Base-by-base conservation (phyloP, 2,329 filamentous ascomycete species). In the Monilinia fructicola region DNA sequence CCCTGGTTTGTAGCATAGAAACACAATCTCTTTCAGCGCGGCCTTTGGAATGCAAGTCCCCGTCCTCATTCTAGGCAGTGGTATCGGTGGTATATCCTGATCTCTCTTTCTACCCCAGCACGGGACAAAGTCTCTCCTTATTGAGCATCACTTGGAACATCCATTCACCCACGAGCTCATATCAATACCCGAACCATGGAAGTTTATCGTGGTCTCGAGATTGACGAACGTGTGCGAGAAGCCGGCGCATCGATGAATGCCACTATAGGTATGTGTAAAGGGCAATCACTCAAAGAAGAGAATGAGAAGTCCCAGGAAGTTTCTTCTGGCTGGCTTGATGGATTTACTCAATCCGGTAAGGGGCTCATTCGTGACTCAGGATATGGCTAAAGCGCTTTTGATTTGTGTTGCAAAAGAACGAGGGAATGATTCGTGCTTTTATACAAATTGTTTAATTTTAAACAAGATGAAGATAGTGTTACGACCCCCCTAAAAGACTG, bases 311-410 rank as follows among this genome's bases (percentile, higher is more conserved):
- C 70, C 63, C 1, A 69, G 26, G n/a, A 38, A 64, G 21, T 77
- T 70, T 14, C 73, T 67, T 42, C 48, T 48, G 12, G 21, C 7
- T 48, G 9, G 42, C 48, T 60, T 48, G 28, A 38, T 46, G 42
- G 18, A 63, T 31, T 58, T n/a, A 26, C 64, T 69, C 23, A 70
- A 50, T 71, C 73, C 46, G 66, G 64, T 68, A 26, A 67, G 44
- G 4, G 77, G 76, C 1, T 72, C 74, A 2, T 75, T 74, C 6
- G 74, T 76, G 0, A 75, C 79, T 0, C 79, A 81, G 50, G 79
- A 81, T 68, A 72, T 74, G 31, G 70, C 81, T 11, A 80, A 82
- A 56, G 77, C 77, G 1, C 74, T 81, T 4, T 72, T 81, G 3
- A 69, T 77, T 16, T 67, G 73, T 12, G 67, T 71, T 0, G 79